phyloP scores from a whole-genome alignment of 2,329 filamentous ascomycete genomes.

The Teratosphaeria gauchensis region DNA sequence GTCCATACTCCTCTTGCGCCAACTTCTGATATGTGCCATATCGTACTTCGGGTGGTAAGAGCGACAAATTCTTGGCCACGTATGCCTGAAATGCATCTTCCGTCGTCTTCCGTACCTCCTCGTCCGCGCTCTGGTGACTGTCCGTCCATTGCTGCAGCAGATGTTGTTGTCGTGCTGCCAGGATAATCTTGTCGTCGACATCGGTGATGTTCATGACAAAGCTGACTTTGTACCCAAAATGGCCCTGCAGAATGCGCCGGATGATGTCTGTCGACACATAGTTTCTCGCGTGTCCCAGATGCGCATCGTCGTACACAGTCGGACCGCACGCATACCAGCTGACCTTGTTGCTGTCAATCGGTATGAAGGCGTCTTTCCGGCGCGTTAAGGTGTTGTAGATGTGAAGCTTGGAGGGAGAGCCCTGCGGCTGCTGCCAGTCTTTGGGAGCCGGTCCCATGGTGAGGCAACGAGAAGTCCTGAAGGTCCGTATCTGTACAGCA shows the following conservation, averaged over 20 bases:
- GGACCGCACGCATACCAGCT: slow-evolving; percentile 87
- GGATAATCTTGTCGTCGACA: slow-evolving; percentile 55
- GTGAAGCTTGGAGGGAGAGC: slow-evolving; percentile 45
- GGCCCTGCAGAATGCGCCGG: slow-evolving; percentile 69
- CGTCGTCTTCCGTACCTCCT: slow-evolving; percentile 40
- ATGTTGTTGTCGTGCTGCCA: slow-evolving; percentile 64
- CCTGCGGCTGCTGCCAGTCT: background rate
- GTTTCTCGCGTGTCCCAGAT: slow-evolving; percentile 76
- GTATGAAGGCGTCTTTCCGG: slow-evolving; percentile 63
- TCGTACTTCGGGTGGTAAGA: slow-evolving; percentile 36
- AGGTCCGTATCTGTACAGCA: background rate
- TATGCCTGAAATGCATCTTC: slow-evolving; percentile 47
- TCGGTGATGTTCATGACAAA: slow-evolving; percentile 95
- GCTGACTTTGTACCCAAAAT: slow-evolving; percentile 71
- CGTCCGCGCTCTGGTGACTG: slow-evolving; percentile 34
- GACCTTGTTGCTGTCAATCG: slow-evolving; percentile 60
- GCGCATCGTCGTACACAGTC: slow-evolving; percentile 68
- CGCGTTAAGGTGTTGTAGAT: slow-evolving; percentile 75
- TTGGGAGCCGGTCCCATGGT: background rate
- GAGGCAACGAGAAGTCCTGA: background rate
- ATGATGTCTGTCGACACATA: slow-evolving; percentile 88
- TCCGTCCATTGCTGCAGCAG: slow-evolving; percentile 61
- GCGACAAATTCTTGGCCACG: slow-evolving; percentile 57
- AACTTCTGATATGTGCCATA: slow-evolving; percentile 40
- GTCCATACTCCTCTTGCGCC: slow-evolving; percentile 43